A percentile compares a stretch with the other conserved stretches of the same genome.
These are phyloP conservation scores for Candida railenensis DNA, from an alignment of 805 yeast species.

Conservation along the genomic window DNA sequence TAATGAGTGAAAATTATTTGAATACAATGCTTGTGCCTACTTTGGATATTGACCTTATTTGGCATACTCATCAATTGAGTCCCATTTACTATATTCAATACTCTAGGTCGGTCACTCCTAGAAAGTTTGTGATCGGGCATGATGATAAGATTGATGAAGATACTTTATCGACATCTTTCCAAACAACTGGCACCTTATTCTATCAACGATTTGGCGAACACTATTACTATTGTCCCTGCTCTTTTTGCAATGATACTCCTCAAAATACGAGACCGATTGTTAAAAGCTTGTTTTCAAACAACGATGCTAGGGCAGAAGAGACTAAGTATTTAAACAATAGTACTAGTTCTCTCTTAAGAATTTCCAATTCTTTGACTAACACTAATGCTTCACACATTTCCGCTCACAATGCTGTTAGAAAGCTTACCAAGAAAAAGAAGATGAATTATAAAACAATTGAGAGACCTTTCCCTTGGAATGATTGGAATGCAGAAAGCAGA, in stretches of 20 bases:
- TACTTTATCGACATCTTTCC: slow-evolving; percentile 10
- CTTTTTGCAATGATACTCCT: neutral
- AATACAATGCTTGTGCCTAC: slow-evolving; percentile 14
- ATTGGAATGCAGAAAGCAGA: slow-evolving; percentile 1
- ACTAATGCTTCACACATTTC: slow-evolving; percentile 2
- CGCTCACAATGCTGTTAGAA: slow-evolving; percentile 4
- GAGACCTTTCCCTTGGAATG: slow-evolving; percentile 3
- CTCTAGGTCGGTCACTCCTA: slow-evolving; percentile 2
- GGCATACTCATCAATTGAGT: slow-evolving; percentile 20
- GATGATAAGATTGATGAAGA: slow-evolving; percentile 15
- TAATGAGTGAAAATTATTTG: slow-evolving; percentile 2
- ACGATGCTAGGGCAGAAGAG: neutral
- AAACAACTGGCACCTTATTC: slow-evolving; percentile 10
- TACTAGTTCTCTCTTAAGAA: neutral
- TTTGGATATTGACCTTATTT: slow-evolving; percentile 18
- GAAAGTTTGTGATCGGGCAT: slow-evolving; percentile 12
- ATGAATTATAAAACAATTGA: slow-evolving; percentile 1
- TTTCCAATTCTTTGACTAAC: neutral
- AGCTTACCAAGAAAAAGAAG: neutral
- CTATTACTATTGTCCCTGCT: slow-evolving; percentile 1
- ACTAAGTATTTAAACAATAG: slow-evolving; percentile 1
- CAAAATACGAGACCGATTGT: slow-evolving; percentile 3
- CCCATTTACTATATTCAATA: slow-evolving; percentile 11
- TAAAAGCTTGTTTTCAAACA: slow-evolving; percentile 1
- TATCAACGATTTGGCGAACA: slow-evolving; percentile 2